These are phyloP conservation scores for Zopfochytrium polystomum DNA, from an alignment of 371 early-diverging fungal species.

Conservation along the genomic window DNA sequence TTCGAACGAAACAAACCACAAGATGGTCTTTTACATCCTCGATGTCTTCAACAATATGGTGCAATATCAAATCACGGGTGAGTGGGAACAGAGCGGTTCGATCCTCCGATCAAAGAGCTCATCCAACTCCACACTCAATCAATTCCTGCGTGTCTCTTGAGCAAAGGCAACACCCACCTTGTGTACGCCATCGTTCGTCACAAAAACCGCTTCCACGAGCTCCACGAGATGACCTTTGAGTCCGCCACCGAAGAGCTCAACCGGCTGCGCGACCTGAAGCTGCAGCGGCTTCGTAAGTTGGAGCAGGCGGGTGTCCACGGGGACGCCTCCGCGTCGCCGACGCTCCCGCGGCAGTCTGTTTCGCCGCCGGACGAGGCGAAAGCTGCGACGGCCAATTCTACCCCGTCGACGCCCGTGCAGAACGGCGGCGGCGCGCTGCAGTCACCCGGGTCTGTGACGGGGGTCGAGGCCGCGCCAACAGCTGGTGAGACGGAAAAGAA, in stretches of 20 bases:
- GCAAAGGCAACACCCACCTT: constrained; percentile 67
- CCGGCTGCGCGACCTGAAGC: constrained; percentile 48
- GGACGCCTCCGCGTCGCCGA: constrained; percentile 4
- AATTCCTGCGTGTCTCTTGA: neutral
- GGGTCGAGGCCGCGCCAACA: too few relatives aligned
- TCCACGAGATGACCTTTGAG: constrained; percentile 61
- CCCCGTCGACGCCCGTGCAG: too few relatives aligned
- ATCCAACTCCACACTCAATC: neutral
- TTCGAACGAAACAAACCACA: constrained; percentile 73
- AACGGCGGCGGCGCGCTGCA: too few relatives aligned
- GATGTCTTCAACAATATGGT: constrained; percentile 77
- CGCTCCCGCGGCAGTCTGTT: too few relatives aligned
- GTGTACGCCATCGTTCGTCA: constrained; percentile 74
- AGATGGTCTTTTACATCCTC: constrained; percentile 64
- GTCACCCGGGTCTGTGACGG: too few relatives aligned
- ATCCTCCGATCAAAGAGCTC: neutral
- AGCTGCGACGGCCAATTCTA: too few relatives aligned
- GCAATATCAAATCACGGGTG: constrained; percentile 70
- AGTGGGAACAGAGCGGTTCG: neutral
- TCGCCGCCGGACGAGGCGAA: too few relatives aligned
- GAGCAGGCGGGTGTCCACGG: constrained; percentile 13
- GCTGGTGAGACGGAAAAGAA: too few relatives aligned
- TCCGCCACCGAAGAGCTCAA: constrained; percentile 60
- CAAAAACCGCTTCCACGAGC: constrained; percentile 60
- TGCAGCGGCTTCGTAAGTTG: constrained; percentile 23